Conservation (phyloP, 2,329 filamentous ascomycete species). For the Cadophora malorum region DNA sequence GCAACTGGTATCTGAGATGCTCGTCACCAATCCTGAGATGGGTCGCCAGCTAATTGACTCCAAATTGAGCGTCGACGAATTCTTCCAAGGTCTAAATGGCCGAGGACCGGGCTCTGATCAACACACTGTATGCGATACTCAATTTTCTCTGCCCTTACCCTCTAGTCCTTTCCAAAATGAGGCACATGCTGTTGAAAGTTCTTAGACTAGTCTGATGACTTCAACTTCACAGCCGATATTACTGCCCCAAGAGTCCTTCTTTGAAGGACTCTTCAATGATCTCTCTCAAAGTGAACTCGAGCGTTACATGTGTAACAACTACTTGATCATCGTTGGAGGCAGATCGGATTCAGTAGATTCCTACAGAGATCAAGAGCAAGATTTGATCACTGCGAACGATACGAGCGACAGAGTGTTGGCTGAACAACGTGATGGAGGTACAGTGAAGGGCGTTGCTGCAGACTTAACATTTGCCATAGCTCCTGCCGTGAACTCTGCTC, state of each 20-base stretch:
- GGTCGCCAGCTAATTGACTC: constrained; percentile 1
- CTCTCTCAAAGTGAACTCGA: neutral
- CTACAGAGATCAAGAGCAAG: neutral
- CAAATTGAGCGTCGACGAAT: constrained; percentile 16
- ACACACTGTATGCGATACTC: constrained; percentile 3
- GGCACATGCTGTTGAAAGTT: constrained; percentile 8
- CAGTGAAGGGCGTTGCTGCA: constrained; percentile 5
- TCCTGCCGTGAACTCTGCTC: neutral
- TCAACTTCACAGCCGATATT: constrained; percentile 7
- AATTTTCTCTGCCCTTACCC: neutral
- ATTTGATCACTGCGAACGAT: neutral
- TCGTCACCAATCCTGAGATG: neutral
- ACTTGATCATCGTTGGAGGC: neutral
- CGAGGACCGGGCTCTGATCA: neutral
- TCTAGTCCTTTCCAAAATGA: neutral
- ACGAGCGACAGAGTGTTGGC: too few relatives aligned
- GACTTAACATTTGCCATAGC: neutral
- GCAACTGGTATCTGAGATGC: neutral
- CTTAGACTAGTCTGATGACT: constrained; percentile 9
- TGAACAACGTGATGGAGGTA: neutral
- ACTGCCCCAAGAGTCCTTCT: neutral
- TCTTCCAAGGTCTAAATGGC: neutral
- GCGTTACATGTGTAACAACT: neutral
- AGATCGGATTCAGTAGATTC: neutral
- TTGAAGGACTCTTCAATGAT: neutral